phyloP scores from a whole-genome alignment of 257 asterid species.

The Solanum bulbocastanum region DNA sequence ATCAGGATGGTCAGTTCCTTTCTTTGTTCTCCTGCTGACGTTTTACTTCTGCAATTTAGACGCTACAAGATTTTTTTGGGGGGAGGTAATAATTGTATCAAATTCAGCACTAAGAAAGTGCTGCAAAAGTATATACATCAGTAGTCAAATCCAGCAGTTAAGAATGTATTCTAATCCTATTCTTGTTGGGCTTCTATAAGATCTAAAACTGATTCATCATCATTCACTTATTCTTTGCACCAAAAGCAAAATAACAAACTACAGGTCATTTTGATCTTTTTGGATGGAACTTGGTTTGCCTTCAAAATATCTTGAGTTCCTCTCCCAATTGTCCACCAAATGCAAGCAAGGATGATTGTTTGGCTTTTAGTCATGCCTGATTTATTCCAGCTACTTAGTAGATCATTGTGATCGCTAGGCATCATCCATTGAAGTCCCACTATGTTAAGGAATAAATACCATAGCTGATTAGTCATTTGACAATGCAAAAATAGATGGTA shows the following conservation, averaged over 20 bases:
- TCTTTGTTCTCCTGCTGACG: not conserved
- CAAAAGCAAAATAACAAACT: not conserved
- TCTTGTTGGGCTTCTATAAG: not conserved
- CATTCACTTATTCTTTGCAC: not conserved
- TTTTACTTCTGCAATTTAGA: not conserved
- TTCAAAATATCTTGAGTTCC: not conserved
- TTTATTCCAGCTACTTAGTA: not conserved
- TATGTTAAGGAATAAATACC: not conserved
- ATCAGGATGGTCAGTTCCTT: slow-evolving; percentile 76
- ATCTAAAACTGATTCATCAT: not conserved
- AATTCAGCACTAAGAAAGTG: not conserved
- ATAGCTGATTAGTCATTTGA: not conserved
- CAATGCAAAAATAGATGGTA: not conserved
- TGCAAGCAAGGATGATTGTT: not conserved
- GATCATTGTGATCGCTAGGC: not conserved
- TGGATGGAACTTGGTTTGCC: not conserved
- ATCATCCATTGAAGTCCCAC: not conserved
- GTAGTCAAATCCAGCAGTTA: not conserved
- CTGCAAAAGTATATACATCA: not conserved
- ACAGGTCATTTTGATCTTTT: not conserved
- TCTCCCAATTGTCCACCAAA: not conserved
- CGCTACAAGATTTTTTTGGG: not conserved
- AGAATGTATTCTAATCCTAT: not conserved
- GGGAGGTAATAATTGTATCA: not conserved
- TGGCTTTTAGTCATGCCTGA: not conserved